phyloP scores from a whole-genome alignment of 2,329 filamentous ascomycete species.

The Neofusicoccum laricinum region DNA sequence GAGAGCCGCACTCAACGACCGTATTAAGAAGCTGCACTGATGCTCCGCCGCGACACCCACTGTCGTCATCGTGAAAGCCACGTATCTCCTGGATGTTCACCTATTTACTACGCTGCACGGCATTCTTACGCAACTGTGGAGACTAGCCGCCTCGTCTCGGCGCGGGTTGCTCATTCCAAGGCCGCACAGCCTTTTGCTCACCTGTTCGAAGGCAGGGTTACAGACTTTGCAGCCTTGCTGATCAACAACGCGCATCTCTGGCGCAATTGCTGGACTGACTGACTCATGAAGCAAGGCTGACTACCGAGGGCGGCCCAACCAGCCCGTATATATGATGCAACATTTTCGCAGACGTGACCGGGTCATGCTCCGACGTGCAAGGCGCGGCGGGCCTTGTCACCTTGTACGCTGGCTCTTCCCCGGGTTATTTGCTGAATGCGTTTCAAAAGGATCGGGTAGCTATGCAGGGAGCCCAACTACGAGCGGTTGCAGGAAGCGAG shows the following conservation, averaged over 20 bases:
- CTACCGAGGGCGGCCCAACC: not conserved
- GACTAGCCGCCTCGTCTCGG: not conserved
- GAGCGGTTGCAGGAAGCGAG: slow-evolving; percentile 6
- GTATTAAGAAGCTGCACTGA: not conserved
- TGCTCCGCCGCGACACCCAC: not conserved
- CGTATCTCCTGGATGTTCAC: not conserved
- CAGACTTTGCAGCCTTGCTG: not conserved
- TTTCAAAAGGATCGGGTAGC: slow-evolving; percentile 11
- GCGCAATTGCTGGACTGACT: not conserved
- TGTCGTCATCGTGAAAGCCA: not conserved
- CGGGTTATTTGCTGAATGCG: not conserved
- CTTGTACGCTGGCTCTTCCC: not conserved
- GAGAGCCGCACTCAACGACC: not conserved
- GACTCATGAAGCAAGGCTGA: not conserved
- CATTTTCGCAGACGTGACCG: not conserved
- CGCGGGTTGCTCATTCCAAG: not conserved
- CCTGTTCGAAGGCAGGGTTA: not conserved
- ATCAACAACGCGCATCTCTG: not conserved
- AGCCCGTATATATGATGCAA: not conserved
- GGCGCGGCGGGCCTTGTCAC: not conserved
- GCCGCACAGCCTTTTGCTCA: not conserved
- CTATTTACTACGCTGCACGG: not conserved
- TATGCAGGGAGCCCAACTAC: slow-evolving; percentile 5
- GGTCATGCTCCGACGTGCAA: not conserved
- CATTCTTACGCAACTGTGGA: not conserved